A percentile compares a stretch with the other conserved stretches of the same genome.
phyloP scores from a whole-genome alignment of 305 asterid genomes.

The Ilex paraguariensis region DNA sequence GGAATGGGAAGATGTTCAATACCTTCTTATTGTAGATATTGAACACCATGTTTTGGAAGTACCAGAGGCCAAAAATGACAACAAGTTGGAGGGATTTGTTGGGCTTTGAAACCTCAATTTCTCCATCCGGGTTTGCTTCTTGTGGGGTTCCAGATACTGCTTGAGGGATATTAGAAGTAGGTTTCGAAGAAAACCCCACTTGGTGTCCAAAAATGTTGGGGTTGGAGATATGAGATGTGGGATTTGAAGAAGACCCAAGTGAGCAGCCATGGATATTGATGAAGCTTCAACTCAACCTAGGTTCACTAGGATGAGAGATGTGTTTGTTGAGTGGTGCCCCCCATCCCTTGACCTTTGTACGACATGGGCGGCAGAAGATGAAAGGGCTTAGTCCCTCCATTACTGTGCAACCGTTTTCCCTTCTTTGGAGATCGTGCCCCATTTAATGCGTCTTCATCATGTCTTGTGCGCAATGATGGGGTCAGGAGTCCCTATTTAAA shows the following conservation, averaged over 20 bases:
- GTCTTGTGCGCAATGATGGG: too few relatives aligned
- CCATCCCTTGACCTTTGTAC: too few relatives aligned
- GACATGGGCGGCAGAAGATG: too few relatives aligned
- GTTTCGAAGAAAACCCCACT: constrained; percentile 29
- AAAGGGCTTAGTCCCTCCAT: too few relatives aligned
- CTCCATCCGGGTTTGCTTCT: constrained; percentile 60
- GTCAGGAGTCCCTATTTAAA: too few relatives aligned
- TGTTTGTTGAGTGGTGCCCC: constrained; percentile 20
- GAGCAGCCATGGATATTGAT: constrained; percentile 14
- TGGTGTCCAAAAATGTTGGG: constrained; percentile 33
- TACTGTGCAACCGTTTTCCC: too few relatives aligned
- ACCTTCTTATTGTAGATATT: constrained; percentile 77
- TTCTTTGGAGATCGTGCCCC: too few relatives aligned
- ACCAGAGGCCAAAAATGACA: constrained; percentile 82
- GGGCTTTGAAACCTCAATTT: constrained; percentile 37
- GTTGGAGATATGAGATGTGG: constrained; percentile 35
- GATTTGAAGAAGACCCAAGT: neutral
- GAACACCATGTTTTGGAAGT: constrained; percentile 83
- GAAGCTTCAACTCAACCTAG: neutral
- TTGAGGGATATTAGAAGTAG: constrained; percentile 25
- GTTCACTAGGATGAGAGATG: neutral
- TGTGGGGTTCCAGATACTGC: constrained; percentile 40
- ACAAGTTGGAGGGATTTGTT: constrained; percentile 50
- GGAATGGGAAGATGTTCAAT: constrained; percentile 73
- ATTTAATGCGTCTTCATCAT: too few relatives aligned